Conservation (phyloP, 2,329 filamentous ascomycete genomes). For the Phoma herbarum region DNA sequence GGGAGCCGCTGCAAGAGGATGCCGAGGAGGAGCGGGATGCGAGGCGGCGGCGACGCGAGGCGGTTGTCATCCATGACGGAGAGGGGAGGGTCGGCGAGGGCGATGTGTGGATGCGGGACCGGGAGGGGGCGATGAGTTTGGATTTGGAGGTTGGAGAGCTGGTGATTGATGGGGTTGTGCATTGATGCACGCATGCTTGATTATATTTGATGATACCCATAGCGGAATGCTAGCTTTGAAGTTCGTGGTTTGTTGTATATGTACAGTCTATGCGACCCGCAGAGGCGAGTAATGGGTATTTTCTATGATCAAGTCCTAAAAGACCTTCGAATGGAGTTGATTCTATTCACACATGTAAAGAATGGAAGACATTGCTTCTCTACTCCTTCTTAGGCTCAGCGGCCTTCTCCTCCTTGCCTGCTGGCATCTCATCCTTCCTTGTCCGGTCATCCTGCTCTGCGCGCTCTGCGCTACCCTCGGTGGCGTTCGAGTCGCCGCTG, state of each 20-base stretch:
- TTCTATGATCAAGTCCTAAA: constrained; percentile 12
- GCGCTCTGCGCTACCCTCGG: constrained; percentile 43
- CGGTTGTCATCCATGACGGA: constrained; percentile 91
- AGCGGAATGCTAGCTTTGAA: not conserved
- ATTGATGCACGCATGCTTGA: constrained; percentile 3
- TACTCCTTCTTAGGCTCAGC: constrained; percentile 19
- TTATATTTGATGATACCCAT: constrained; percentile 9
- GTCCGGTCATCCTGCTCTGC: constrained; percentile 46
- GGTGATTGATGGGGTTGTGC: constrained; percentile 18
- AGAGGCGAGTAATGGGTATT: constrained; percentile 16
- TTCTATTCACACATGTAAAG: constrained; percentile 19
- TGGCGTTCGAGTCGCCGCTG: constrained; percentile 34
- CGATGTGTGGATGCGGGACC: constrained; percentile 75
- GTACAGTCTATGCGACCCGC: constrained; percentile 17
- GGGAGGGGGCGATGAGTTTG: constrained; percentile 21
- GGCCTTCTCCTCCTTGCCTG: constrained; percentile 30
- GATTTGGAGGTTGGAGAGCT: constrained; percentile 15
- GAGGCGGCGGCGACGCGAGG: constrained; percentile 79
- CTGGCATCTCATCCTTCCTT: constrained; percentile 30
- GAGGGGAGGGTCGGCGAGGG: constrained; percentile 74
- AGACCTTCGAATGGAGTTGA: constrained; percentile 8
- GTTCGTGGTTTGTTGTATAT: constrained; percentile 1
- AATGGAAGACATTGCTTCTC: constrained; percentile 2
- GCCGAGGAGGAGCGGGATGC: constrained; percentile 71
- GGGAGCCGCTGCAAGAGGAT: constrained; percentile 36